Base-by-base conservation (phyloP, 2,329 filamentous ascomycete species). In the Periconia digitata region DNA sequence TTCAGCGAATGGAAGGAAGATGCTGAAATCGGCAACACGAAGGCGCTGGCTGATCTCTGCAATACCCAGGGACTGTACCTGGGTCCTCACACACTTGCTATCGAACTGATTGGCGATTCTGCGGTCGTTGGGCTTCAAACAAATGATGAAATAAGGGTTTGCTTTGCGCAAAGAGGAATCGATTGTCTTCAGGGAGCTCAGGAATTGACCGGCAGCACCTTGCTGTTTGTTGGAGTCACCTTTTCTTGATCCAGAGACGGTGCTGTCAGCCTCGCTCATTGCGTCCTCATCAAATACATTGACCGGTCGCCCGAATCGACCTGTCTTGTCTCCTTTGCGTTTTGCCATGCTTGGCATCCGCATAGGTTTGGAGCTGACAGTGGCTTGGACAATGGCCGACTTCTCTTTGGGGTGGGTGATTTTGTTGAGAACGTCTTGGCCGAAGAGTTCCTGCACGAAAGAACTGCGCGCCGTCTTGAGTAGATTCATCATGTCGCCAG, bases 21-120 rank as follows among this genome's bases (percentile, higher is more conserved):
- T 76, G 66, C 89, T 96, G 75, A 96, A 97, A 70, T 99, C 94
- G 0, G 92, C 92, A 46, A 92, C 92, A 42, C 92, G 85, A 34
- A 99, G 79, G 17, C 94, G 83, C 67, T 96, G 92, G 67, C 92
- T 96, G 70, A 99, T 96, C 68, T 99, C 94, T 1, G 92, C 92
- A 63, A 99, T 95, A 24, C 94, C 94, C 59, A 97, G 90, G 0
- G 91, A 95, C 67, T 97, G 92, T 1, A 99, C 83, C 68, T 99
- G 94, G 10, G 89, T 89, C 3, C 94, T 86, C 18, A 99, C 94
- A 68, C 94, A 99, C 72, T 97, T 97, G 81, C 91, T 96, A 72
- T 99, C 94, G 62, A 97, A 99, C 66, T 99, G 94, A 60, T 99
- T 99, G 53, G 94, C 92, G 58, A 99, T 99, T 42, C 94, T 85